Base-by-base conservation (phyloP, 208 protist genomes). In the Porcisia deanei region DNA sequence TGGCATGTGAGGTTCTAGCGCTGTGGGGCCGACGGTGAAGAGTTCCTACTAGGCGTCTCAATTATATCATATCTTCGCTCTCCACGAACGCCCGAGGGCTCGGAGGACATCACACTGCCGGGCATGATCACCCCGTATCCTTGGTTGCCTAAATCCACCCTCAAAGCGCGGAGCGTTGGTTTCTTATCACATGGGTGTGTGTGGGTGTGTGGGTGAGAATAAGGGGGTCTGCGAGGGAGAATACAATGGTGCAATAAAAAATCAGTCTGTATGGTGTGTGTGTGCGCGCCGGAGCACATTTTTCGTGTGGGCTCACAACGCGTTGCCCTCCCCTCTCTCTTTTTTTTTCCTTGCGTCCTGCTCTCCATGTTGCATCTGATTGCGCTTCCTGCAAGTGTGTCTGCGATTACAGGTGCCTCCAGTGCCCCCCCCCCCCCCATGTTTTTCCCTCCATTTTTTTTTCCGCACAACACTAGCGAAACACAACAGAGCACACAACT, bases 61-160 rank as follows among this genome's bases (percentile, higher is more conserved):
- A 49, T 22, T 34, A 39, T 18, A 66, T 71, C 57, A 53, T 76
- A 18, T 76, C 71, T 22, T 76, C 68, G 14, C 57, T 58, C n/a
- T 77, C 69, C 12, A 58, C 6, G n/a, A 59, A 45, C n/a, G 37
- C 67, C 55, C 6, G 3, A 4, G 77, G 76, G 71, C 55, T 69
- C 34, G 69, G 30, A 77, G 73, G 43, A 57, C 20, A 57, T 43
- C 6, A n/a, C 18, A 55, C 25, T n/a, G 14, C 14, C 9, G 30
- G 16, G 47, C 47, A 2, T 52, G 39, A 18, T 30, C 30, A 49
- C 8, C 37, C 37, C n/a, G 22, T 8, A 8, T 67, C 3, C 63
- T 67, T 30, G 41, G 7, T 8, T 12, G 12, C 47, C 18, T 67
- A 34, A 22, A 37, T n/a, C 41, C 41, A 22, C 63, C 20, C 16